Evolutionary conservation across 352 stramenopile genomes (phyloP).

Genomic region (Thraustochytrium striatum): DNA sequence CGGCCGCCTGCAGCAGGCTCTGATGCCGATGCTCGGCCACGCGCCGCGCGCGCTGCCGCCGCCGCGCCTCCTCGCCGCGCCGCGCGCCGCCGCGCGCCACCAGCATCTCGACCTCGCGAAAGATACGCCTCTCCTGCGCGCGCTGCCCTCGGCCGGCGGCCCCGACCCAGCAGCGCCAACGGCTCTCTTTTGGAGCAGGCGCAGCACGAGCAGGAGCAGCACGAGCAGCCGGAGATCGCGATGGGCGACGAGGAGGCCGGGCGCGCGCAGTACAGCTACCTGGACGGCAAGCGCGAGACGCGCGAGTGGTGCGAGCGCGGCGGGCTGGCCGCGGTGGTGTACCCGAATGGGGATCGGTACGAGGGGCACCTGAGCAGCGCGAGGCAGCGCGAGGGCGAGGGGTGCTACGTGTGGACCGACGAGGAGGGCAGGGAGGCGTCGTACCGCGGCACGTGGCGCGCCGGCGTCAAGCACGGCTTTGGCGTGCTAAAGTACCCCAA

Average conservation of each 20-base stretch:
- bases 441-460: conserved; percentile 71
- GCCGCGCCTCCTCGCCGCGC: not conserved
- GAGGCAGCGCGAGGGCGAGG: conserved; percentile 2
- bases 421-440: not conserved
- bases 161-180: not conserved
- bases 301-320: not conserved
- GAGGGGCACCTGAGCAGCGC: conserved; percentile 9
- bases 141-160: not conserved
- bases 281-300: conserved; percentile 24
- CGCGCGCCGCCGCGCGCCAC: not conserved
- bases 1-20: conserved; percentile 9
- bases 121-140: not conserved
- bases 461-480: conserved; percentile 73
- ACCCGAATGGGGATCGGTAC: conserved; percentile 28
- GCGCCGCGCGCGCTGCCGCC: not conserved
- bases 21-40: not conserved
- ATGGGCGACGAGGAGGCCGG: conserved; percentile 25
- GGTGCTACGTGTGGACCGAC: conserved; percentile 1
- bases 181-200: not conserved
- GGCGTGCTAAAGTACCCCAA: conserved; percentile 69
- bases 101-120: not conserved
- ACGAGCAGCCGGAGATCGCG: not conserved
- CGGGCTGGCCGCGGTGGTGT: conserved; percentile 14
- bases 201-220: not conserved
- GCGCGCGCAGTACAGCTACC: not conserved